Conservation (phyloP, 2,329 filamentous ascomycete genomes). For the Xylariomycetidae sp. region DNA sequence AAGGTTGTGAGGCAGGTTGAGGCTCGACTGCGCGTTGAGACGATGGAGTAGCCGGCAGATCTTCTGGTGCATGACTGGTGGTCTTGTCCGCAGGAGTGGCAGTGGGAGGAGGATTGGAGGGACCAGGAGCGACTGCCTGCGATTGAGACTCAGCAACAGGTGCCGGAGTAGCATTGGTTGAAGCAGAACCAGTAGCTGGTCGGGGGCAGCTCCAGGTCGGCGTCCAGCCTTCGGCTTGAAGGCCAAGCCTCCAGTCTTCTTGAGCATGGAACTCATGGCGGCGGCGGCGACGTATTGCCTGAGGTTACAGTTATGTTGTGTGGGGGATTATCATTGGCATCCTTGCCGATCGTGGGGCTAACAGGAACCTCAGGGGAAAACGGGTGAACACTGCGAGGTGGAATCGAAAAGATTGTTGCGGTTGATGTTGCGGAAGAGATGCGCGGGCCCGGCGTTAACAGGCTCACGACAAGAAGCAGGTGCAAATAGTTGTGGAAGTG, state of each 20-base stretch:
- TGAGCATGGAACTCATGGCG: constrained; percentile 59
- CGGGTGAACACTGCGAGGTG: too few species aligned
- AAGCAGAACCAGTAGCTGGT: constrained; percentile 26
- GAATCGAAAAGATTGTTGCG: too few species aligned
- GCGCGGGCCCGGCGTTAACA: too few species aligned
- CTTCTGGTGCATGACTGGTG: too few species aligned
- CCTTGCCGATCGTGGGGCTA: constrained; percentile 3
- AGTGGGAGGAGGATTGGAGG: constrained; percentile 10
- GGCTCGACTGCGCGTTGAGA: too few species aligned
- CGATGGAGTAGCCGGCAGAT: constrained; percentile 6
- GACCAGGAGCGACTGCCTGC: constrained; percentile 14
- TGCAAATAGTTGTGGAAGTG: too few species aligned
- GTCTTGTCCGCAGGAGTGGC: too few species aligned
- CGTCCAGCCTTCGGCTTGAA: constrained; percentile 65
- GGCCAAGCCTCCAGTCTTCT: constrained; percentile 55
- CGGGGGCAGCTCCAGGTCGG: constrained; percentile 43
- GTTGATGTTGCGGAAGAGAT: too few species aligned
- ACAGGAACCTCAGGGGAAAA: too few species aligned
- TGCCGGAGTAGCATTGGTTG: constrained; percentile 15
- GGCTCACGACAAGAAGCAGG: too few species aligned
- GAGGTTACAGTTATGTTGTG: constrained; percentile 9
- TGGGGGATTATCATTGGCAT: constrained; percentile 8
- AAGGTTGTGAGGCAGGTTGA: too few species aligned
- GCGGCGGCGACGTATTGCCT: constrained; percentile 5
- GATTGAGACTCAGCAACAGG: constrained; percentile 18